A percentile compares a stretch with the other conserved stretches of the same genome.
phyloP scores from a whole-genome alignment of 2,329 filamentous ascomycete species.

The Falciphora oryzae region DNA sequence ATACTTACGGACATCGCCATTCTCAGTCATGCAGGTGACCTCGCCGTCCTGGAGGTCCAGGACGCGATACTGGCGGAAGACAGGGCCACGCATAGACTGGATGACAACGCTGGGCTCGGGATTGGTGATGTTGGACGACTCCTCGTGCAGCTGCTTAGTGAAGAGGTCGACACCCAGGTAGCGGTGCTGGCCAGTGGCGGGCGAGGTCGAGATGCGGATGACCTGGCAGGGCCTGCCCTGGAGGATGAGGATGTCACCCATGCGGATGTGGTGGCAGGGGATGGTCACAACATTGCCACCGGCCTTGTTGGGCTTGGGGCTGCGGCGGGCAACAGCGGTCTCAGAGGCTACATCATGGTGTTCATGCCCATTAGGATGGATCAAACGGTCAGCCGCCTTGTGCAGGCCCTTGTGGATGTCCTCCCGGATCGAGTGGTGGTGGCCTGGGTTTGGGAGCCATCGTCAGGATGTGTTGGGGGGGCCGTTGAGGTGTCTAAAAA shows the following conservation, averaged over 20 bases:
- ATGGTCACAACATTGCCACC: constrained; percentile 83
- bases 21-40: constrained; percentile 97
- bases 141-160: constrained; percentile 99
- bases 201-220: constrained; percentile 97
- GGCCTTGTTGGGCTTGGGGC: constrained; percentile 24
- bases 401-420: constrained; percentile 32
- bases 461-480: constrained; percentile 15
- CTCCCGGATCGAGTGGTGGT: constrained; percentile 54
- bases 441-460: constrained; percentile 33
- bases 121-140: constrained; percentile 97
- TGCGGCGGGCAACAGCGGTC: constrained; percentile 27
- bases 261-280: constrained; percentile 98
- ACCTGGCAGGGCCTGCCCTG: constrained; percentile 99
- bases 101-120: constrained; percentile 93
- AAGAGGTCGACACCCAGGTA: constrained; percentile 99
- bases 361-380: constrained; percentile 43
- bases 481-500: constrained; percentile 7
- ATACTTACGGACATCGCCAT: constrained; percentile 76
- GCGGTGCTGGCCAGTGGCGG: constrained; percentile 97
- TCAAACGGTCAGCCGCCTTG: constrained; percentile 52
- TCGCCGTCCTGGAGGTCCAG: constrained; percentile 84
- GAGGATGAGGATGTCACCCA: constrained; percentile 97
- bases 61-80: constrained; percentile 99
- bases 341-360: constrained; percentile 39
- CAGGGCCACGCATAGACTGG: constrained; percentile 97